Percentiles rank a stretch among this genome's conserved stretches.
These are phyloP conservation scores for Trichomonas gallinae DNA, from an alignment of 208 protist species.

Conservation along the genomic window DNA sequence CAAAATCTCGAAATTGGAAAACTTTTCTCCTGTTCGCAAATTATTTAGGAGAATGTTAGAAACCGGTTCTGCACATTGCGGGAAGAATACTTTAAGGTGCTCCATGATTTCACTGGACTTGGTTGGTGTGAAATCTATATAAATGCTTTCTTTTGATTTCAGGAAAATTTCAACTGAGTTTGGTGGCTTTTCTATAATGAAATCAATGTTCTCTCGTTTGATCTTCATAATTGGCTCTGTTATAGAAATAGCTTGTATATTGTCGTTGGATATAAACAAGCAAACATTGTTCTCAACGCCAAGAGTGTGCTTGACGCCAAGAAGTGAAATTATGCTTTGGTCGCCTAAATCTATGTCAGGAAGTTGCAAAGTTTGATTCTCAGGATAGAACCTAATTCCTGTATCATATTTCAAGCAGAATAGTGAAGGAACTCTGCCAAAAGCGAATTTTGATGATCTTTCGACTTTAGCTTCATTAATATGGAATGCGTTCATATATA, in stretches of 20 bases:
- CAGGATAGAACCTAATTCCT: neutral
- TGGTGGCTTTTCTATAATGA: neutral
- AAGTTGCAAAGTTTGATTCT: neutral
- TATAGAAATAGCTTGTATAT: neutral
- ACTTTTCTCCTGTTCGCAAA: neutral
- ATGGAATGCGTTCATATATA: neutral
- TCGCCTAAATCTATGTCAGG: neutral
- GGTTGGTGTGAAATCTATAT: neutral
- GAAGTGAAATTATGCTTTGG: neutral
- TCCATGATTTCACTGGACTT: neutral
- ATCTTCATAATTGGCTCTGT: neutral
- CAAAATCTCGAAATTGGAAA: neutral
- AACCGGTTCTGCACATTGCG: neutral
- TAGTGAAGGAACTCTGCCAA: neutral
- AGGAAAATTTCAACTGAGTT: neutral
- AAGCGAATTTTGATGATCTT: neutral
- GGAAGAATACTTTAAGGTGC: neutral
- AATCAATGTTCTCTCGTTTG: neutral
- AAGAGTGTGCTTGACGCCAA: neutral
- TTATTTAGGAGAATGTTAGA: neutral
- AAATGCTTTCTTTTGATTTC: neutral
- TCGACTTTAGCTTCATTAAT: neutral
- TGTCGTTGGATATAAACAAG: neutral
- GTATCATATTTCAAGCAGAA: neutral
- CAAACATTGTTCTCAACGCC: neutral